Evolutionary conservation across 2,329 filamentous ascomycete genomes (phyloP).

Genomic region (Microdochium trichocladiopsis): DNA sequence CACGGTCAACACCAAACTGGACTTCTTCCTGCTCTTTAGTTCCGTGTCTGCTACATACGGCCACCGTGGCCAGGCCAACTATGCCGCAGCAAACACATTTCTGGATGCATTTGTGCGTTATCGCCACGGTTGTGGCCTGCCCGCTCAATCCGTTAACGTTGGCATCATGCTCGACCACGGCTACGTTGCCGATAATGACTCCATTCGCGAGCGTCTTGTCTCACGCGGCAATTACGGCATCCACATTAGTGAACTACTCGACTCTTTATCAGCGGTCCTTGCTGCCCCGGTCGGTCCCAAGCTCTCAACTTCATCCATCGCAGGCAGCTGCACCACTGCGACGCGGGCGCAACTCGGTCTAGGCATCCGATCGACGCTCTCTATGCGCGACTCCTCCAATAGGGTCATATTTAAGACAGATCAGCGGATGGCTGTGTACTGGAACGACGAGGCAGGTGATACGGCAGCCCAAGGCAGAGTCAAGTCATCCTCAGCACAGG

Average conservation of each 20-base stretch:
- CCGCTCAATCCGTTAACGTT: constrained; percentile 20
- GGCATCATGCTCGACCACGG: constrained; percentile 13
- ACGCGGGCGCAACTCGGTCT: not conserved
- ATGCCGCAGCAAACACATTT: constrained; percentile 26
- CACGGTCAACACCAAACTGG: constrained; percentile 15
- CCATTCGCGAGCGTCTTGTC: not conserved
- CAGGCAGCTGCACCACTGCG: not conserved
- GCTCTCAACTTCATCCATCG: not conserved
- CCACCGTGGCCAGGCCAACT: constrained; percentile 23
- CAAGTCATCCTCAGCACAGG: not conserved
- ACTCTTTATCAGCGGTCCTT: not conserved
- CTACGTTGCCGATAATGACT: constrained; percentile 3
- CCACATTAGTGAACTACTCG: not conserved
- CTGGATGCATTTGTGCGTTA: constrained; percentile 12
- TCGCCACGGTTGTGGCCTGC: not conserved
- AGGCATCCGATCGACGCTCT: not conserved
- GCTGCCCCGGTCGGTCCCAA: not conserved
- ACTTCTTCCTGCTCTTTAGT: constrained; percentile 27
- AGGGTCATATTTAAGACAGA: not conserved
- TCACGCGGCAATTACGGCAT: not conserved
- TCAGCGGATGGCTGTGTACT: not conserved
- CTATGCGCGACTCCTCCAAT: not conserved
- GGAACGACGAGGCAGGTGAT: not conserved
- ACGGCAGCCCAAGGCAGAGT: too few relatives aligned
- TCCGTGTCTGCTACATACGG: constrained; percentile 20